A percentile compares a stretch with the other conserved stretches of the same genome.
Conservation (phyloP, 176 grass and related monocot genomes). For the Aegilops bicornis region DNA sequence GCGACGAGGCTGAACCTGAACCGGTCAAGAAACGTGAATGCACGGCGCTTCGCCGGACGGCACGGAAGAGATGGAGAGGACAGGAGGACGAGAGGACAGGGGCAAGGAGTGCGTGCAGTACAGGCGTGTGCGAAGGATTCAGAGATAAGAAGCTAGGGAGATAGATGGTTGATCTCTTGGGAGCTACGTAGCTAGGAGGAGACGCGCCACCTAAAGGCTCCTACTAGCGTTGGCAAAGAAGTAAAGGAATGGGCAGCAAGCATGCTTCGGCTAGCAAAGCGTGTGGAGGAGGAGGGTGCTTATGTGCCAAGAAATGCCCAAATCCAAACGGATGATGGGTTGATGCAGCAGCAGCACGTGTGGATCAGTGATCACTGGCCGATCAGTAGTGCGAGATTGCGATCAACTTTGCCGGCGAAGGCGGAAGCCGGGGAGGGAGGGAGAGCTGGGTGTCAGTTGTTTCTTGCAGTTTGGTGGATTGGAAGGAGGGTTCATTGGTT, state of each 20-base stretch:
- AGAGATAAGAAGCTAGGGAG: not conserved
- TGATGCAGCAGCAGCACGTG: too few species aligned
- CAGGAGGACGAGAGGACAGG: constrained; percentile 10
- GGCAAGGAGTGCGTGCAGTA: constrained; percentile 20
- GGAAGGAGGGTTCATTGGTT: constrained; percentile 16
- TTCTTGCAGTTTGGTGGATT: not conserved
- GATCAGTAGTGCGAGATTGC: not conserved
- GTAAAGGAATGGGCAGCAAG: constrained; percentile 64
- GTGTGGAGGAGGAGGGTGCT: constrained; percentile 14
- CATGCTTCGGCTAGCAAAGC: constrained; percentile 3
- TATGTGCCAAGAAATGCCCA: constrained; percentile 35
- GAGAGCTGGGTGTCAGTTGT: not conserved
- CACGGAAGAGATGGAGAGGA: constrained; percentile 2
- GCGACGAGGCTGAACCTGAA: constrained; percentile 12
- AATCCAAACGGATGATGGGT: not conserved
- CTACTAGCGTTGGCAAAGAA: constrained; percentile 57
- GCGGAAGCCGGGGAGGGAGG: not conserved
- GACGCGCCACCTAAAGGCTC: constrained; percentile 45
- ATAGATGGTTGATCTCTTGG: constrained; percentile 33
- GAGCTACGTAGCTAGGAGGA: constrained; percentile 35
- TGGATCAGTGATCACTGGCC: not conserved
- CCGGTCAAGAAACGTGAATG: not conserved
- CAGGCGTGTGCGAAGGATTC: not conserved
- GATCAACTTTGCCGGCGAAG: not conserved
- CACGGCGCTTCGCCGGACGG: not conserved